Conservation (phyloP, 768 basidiomycete genomes). For the Mrakia frigida region DNA sequence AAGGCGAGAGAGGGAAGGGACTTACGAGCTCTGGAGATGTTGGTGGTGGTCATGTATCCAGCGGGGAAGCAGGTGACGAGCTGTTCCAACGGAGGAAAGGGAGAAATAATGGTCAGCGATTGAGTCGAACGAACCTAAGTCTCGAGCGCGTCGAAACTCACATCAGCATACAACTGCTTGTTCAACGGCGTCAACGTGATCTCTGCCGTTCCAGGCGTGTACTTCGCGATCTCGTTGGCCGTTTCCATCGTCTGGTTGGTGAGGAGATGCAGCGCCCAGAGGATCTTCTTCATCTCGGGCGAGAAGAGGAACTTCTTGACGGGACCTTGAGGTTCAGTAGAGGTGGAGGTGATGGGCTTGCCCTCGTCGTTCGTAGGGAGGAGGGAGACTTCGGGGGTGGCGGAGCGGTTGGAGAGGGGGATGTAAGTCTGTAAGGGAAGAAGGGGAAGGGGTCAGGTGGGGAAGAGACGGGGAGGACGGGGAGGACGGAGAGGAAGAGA, state of each 20-base stretch:
- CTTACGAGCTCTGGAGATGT: constrained; percentile 26
- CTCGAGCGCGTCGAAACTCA: neutral
- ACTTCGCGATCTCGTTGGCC: constrained; percentile 17
- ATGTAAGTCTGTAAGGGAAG: neutral
- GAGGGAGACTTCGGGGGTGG: constrained; percentile 2
- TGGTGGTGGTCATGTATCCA: constrained; percentile 26
- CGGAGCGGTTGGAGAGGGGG: neutral
- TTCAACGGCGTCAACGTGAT: constrained; percentile 1
- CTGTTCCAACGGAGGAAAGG: neutral
- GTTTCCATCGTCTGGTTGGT: constrained; percentile 5
- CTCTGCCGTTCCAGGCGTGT: neutral
- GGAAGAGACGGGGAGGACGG: neutral
- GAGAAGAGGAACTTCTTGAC: constrained; percentile 18
- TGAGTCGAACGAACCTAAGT: neutral
- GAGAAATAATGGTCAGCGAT: neutral
- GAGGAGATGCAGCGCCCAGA: constrained; percentile 13
- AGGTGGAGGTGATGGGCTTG: neutral
- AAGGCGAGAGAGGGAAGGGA: neutral
- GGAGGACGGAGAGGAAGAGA: neutral
- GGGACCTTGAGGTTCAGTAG: constrained; percentile 6
- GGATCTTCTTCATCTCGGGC: constrained; percentile 24
- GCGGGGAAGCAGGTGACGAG: constrained; percentile 24
- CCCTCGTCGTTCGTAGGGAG: neutral
- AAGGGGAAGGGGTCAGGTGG: neutral
- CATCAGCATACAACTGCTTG: constrained; percentile 28